phyloP scores from a whole-genome alignment of 176 grass and related monocot genomes.

The Oryza glumipatula region DNA sequence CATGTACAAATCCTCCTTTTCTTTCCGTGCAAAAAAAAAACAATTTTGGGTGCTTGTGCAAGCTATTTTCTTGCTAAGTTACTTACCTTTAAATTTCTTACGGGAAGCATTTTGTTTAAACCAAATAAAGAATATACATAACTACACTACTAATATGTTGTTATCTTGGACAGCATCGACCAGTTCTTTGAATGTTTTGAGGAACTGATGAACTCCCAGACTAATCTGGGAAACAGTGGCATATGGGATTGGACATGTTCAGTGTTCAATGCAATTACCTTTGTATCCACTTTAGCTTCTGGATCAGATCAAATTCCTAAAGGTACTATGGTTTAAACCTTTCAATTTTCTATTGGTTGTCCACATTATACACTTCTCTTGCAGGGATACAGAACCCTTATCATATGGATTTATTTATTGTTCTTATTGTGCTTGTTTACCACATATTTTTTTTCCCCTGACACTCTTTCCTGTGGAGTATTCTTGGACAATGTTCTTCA shows the following conservation, averaged over 20 bases:
- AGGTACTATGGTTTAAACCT: conserved; percentile 56
- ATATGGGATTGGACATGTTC: conserved; percentile 99
- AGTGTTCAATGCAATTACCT: conserved; percentile 93
- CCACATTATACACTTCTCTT: neutral
- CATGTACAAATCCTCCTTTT: conserved; percentile 15
- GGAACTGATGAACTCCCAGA: conserved; percentile 86
- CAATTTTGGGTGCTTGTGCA: neutral
- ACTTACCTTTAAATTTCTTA: conserved; percentile 12
- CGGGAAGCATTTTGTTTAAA: conserved; percentile 22
- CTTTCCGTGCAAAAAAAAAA: neutral
- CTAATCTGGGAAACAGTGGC: conserved; percentile 69
- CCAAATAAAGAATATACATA: conserved; percentile 1
- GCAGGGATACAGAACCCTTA: conserved; percentile 1
- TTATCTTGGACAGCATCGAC: conserved; percentile 83
- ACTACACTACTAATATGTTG: conserved; percentile 43
- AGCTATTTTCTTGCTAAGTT: conserved; percentile 24
- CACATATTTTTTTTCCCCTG: neutral
- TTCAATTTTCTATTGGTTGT: conserved; percentile 24
- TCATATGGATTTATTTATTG: conserved; percentile 14
- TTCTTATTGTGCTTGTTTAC: neutral
- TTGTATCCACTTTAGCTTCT: conserved; percentile 91
- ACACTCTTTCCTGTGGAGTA: neutral
- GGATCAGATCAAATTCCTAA: conserved; percentile 76
- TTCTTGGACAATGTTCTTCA: conserved; percentile 13
- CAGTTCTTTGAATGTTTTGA: conserved; percentile 99